Conservation (phyloP, 768 basidiomycete species). For the Tricholoma bakamatsutake region DNA sequence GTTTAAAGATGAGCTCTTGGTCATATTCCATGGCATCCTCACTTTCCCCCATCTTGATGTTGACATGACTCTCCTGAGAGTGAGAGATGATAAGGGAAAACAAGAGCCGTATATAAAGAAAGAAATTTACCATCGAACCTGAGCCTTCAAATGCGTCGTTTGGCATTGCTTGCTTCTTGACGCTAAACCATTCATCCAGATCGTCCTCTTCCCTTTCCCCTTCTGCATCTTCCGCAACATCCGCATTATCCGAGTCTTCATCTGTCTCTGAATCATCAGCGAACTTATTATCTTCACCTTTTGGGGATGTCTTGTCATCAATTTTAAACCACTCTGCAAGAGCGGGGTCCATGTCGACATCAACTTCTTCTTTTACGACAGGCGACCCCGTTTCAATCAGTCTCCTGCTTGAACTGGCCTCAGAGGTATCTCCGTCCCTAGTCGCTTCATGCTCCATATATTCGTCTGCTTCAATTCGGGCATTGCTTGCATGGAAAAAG, state of each 20-base stretch:
- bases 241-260: conserved; percentile 63
- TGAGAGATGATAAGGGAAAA: background rate
- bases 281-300: conserved; percentile 21
- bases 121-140: conserved; percentile 6
- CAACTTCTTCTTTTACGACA: conserved; percentile 16
- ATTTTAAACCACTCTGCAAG: conserved; percentile 61
- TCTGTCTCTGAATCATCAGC: conserved; percentile 58
- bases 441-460: conserved; percentile 38
- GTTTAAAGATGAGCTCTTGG: conserved; percentile 69
- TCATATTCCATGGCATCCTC: conserved; percentile 73
- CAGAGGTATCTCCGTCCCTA: conserved; percentile 16
- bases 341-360: conserved; percentile 36
- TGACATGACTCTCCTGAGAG: conserved; percentile 12
- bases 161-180: conserved; percentile 18
- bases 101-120: background rate
- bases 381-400: background rate
- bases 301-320: conserved; percentile 26
- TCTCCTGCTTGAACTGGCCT: conserved; percentile 1
- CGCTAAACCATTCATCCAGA: conserved; percentile 36
- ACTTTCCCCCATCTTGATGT: conserved; percentile 68
- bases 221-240: conserved; percentile 32
- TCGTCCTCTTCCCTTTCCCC: conserved; percentile 24
- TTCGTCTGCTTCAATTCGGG: conserved; percentile 42
- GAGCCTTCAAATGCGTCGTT: background rate
- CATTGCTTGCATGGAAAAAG: conserved; percentile 68